phyloP scores from a whole-genome alignment of 2,329 filamentous ascomycete genomes.

The Beauveria scarabaeidicola region DNA sequence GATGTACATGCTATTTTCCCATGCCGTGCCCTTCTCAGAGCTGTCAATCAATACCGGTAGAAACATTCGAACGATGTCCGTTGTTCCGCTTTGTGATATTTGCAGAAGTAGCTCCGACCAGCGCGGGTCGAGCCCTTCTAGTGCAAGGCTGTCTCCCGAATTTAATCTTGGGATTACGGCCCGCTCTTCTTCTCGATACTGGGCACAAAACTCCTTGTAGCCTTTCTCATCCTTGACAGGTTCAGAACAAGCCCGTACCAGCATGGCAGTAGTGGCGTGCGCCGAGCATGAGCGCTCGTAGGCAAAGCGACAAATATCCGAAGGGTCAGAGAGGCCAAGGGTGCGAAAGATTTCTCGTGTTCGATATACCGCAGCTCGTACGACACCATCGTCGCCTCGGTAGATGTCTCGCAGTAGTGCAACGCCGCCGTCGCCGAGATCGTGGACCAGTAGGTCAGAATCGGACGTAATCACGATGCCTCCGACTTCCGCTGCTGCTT shows the following conservation, averaged over 20 bases:
- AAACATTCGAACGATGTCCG: slow-evolving; percentile 41
- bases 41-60: slow-evolving; percentile 56
- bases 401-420: slow-evolving; percentile 61
- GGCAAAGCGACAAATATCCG: slow-evolving; percentile 24
- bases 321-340: slow-evolving; percentile 29
- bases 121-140: slow-evolving; percentile 27
- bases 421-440: slow-evolving; percentile 58
- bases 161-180: slow-evolving; percentile 14
- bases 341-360: slow-evolving; percentile 31
- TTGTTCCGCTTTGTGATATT: slow-evolving; percentile 13
- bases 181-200: slow-evolving; percentile 22
- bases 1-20: slow-evolving; percentile 43
- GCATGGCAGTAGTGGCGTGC: slow-evolving; percentile 22
- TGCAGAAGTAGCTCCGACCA: slow-evolving; percentile 31
- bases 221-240: slow-evolving; percentile 15
- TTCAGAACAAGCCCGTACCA: slow-evolving; percentile 21
- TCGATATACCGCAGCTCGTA: slow-evolving; percentile 22
- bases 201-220: slow-evolving; percentile 24
- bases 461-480: slow-evolving; percentile 69
- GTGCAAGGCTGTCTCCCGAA: slow-evolving; percentile 9
- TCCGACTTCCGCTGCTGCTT: slow-evolving; percentile 44
- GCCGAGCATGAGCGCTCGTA: slow-evolving; percentile 26
- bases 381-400: slow-evolving; percentile 17
- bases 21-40: slow-evolving; percentile 45
- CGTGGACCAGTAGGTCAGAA: slow-evolving; percentile 73